A percentile compares a stretch with the other conserved stretches of the same genome.
Evolutionary conservation across 805 yeast species (phyloP).

Genomic region (Candida andamanensis): DNA sequence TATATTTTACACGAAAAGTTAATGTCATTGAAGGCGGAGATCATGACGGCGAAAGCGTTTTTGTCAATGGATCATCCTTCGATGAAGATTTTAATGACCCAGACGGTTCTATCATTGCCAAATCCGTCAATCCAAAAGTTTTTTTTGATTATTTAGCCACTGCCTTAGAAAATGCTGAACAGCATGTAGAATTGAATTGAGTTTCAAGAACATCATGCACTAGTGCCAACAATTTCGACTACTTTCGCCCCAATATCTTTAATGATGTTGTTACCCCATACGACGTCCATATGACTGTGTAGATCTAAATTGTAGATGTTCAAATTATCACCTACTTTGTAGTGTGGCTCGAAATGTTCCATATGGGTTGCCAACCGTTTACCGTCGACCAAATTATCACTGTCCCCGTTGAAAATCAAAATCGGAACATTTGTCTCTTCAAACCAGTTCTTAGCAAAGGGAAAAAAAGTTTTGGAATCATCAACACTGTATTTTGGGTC

Average conservation of each 20-base stretch:
- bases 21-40: conserved; percentile 24
- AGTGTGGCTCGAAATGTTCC: conserved; percentile 49
- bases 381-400: conserved; percentile 78
- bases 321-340: conserved; percentile 30
- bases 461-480: conserved; percentile 46
- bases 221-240: conserved; percentile 1
- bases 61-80: conserved; percentile 8
- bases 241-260: conserved; percentile 51
- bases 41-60: conserved; percentile 23
- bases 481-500: conserved; percentile 13
- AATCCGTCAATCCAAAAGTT: conserved; percentile 10
- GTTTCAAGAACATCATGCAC: background rate
- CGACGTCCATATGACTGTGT: conserved; percentile 84
- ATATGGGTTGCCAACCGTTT: conserved; percentile 61
- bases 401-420: conserved; percentile 63
- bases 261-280: conserved; percentile 83
- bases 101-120: conserved; percentile 15
- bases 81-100: conserved; percentile 12
- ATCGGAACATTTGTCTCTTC: conserved; percentile 44
- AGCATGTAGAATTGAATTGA: conserved; percentile 4
- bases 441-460: conserved; percentile 53
- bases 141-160: conserved; percentile 15
- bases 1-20: conserved; percentile 21
- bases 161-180: conserved; percentile 17
- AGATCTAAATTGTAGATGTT: conserved; percentile 43